These are phyloP conservation scores for Apiospora marii DNA, from an alignment of 2,329 filamentous ascomycete species.

Conservation along the genomic window DNA sequence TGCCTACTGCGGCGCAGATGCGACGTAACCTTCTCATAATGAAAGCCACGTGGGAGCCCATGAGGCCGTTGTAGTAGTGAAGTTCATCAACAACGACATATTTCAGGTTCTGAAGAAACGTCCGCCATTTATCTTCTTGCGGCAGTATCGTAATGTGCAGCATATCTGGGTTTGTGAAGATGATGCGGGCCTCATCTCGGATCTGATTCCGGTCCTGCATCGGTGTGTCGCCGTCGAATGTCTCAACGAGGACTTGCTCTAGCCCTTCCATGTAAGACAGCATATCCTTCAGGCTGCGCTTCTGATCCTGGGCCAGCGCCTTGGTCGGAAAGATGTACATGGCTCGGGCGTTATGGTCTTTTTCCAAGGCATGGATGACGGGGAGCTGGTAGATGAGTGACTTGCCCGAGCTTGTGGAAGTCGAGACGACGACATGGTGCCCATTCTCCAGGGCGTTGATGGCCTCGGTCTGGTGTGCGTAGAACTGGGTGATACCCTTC, in stretches of 20 bases:
- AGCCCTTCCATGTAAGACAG: slow-evolving; percentile 81
- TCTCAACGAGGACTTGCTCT: slow-evolving; percentile 82
- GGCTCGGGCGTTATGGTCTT: slow-evolving; percentile 77
- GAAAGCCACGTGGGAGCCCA: slow-evolving; percentile 92
- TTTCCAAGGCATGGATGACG: slow-evolving; percentile 85
- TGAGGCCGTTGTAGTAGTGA: slow-evolving; percentile 94
- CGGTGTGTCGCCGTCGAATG: slow-evolving; percentile 94
- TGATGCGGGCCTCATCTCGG: slow-evolving; percentile 86
- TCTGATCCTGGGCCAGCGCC: slow-evolving; percentile 93
- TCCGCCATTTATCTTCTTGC: slow-evolving; percentile 88
- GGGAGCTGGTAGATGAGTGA: slow-evolving; percentile 98
- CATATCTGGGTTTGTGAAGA: slow-evolving; percentile 99
- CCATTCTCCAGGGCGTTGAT: slow-evolving; percentile 87
- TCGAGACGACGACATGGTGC: slow-evolving; percentile 88
- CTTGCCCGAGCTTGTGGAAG: slow-evolving; percentile 95
- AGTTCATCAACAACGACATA: slow-evolving; percentile 94
- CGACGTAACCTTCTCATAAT: slow-evolving; percentile 91
- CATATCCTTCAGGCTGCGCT: slow-evolving; percentile 85
- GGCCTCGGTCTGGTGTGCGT: slow-evolving; percentile 91
- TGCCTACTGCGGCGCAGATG: slow-evolving; percentile 90
- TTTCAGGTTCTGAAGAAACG: slow-evolving; percentile 85
- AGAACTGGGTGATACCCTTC: slow-evolving; percentile 84
- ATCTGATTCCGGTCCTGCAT: slow-evolving; percentile 81
- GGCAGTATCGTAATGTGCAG: slow-evolving; percentile 92
- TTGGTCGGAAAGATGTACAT: slow-evolving; percentile 99